A percentile compares a stretch with the other conserved stretches of the same genome.
Conservation (phyloP, 2,329 filamentous ascomycete genomes). For the Cercospora sp. region DNA sequence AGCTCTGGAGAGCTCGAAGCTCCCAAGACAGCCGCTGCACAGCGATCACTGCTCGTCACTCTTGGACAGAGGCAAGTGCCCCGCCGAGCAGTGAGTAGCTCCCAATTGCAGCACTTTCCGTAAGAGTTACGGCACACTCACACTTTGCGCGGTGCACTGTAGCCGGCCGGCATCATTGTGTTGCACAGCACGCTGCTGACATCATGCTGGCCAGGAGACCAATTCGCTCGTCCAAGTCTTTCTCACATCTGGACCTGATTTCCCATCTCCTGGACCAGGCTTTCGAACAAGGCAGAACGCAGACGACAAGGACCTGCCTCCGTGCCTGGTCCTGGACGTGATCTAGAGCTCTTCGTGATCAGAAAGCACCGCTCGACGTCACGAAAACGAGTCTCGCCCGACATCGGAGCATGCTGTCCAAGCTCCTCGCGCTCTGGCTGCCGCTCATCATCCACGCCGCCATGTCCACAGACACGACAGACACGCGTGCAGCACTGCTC, state of each 20-base stretch:
- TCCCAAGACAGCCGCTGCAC: not conserved
- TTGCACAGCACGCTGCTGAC: not conserved
- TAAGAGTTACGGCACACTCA: not conserved
- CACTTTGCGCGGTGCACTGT: not conserved
- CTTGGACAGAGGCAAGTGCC: not conserved
- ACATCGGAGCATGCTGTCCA: not conserved
- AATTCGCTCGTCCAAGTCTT: not conserved
- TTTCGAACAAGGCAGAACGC: not conserved
- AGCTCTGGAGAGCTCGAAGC: not conserved
- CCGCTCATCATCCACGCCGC: not conserved
- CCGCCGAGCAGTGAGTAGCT: not conserved
- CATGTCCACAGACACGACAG: conserved; percentile 2
- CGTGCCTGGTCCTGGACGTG: not conserved
- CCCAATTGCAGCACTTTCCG: not conserved
- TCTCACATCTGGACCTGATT: not conserved
- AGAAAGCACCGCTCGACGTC: not conserved
- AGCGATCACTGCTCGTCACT: not conserved
- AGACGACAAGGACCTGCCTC: not conserved
- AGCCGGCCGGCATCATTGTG: not conserved
- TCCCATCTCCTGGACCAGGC: not conserved
- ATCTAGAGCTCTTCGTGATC: not conserved
- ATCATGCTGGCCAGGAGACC: not conserved
- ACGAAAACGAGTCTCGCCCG: not conserved
- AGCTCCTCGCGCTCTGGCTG: not conserved
- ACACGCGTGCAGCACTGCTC: conserved; percentile 31